Conservation (phyloP, 2,329 filamentous ascomycete genomes). For the Xylariaceae sp. region DNA sequence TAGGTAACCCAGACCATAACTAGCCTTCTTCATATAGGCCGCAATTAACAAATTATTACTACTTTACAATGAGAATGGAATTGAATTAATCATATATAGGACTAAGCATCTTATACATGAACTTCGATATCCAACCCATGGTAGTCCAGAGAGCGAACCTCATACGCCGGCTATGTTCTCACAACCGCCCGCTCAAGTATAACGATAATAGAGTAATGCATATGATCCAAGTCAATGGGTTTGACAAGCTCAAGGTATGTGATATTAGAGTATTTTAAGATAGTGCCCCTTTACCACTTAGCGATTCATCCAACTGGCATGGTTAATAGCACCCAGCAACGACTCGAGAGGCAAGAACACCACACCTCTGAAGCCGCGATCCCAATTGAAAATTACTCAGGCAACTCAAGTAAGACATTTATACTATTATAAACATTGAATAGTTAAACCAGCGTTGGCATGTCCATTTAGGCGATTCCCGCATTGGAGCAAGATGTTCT, state of each 20-base stretch:
- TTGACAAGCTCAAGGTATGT: background rate
- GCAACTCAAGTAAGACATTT: background rate
- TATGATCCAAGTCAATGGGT: no score
- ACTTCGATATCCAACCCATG: no score
- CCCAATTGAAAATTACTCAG: background rate
- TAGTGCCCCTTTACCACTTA: background rate
- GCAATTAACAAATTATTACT: background rate
- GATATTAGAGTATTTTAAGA: background rate
- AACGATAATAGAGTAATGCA: no score
- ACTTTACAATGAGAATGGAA: no score
- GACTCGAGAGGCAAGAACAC: background rate
- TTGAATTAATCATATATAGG: no score
- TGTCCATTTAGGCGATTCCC: background rate
- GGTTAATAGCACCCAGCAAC: background rate
- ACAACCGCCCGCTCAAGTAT: no score
- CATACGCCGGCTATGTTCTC: no score
- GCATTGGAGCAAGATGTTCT: background rate
- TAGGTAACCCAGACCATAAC: background rate
- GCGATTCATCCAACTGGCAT: background rate
- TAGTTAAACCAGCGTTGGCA: background rate
- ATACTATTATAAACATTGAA: background rate
- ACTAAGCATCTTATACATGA: no score
- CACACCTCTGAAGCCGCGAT: background rate
- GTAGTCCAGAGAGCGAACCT: no score
- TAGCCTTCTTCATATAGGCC: background rate